phyloP scores from a whole-genome alignment of 1,284 basidiomycete genomes.

The Apiotrichum veenhuisii region DNA sequence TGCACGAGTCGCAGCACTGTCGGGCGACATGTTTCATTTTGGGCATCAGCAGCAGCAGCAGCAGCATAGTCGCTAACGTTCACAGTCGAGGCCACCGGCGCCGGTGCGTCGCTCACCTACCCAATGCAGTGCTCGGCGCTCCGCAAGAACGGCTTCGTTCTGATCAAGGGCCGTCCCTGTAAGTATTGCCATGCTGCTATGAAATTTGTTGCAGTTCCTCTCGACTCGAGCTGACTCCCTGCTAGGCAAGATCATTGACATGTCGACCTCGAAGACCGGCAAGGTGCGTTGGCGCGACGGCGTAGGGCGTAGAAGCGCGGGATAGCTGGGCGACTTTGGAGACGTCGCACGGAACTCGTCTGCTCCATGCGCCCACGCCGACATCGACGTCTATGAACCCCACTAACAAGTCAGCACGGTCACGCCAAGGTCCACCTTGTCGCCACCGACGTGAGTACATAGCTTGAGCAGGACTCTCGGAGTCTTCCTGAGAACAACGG shows the following conservation, averaged over 20 bases:
- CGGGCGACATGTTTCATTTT: too few species aligned
- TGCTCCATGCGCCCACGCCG: too few species aligned
- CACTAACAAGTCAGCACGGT: conserved; percentile 62
- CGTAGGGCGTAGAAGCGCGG: too few species aligned
- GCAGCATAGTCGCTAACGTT: neutral
- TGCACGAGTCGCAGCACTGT: neutral
- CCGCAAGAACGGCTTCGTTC: conserved; percentile 85
- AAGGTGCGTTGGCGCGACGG: conserved; percentile 57
- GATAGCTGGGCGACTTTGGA: too few species aligned
- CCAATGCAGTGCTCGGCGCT: conserved; percentile 93
- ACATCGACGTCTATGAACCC: too few species aligned
- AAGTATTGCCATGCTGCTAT: conserved; percentile 46
- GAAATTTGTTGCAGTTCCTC: neutral
- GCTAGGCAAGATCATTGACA: conserved; percentile 98
- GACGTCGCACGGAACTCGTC: too few species aligned
- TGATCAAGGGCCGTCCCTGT: conserved; percentile 82
- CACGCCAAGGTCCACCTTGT: conserved; percentile 99
- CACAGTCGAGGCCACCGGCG: conserved; percentile 37
- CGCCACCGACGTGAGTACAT: conserved; percentile 78
- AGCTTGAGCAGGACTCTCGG: too few species aligned
- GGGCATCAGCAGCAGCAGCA: too few species aligned
- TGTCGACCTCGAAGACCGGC: conserved; percentile 90
- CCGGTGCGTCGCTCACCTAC: conserved; percentile 83
- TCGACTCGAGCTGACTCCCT: conserved; percentile 53
- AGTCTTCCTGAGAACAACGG: too few species aligned